Conservation (phyloP, 169 alveolate genomes). For the Cytauxzoon felis region DNA sequence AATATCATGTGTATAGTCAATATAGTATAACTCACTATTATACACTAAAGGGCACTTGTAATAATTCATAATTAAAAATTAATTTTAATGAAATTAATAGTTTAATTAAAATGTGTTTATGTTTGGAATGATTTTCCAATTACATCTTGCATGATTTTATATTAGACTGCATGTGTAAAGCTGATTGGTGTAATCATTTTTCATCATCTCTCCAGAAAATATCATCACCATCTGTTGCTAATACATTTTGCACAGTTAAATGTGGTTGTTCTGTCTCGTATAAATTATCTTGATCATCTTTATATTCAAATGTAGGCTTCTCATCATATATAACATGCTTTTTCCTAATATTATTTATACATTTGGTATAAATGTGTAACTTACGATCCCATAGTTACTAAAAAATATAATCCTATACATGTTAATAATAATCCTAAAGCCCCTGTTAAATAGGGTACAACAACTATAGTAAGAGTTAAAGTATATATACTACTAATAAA, state of each 20-base stretch:
- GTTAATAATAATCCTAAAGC: slow-evolving; percentile 38
- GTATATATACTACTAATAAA: neutral
- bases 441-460: slow-evolving; percentile 38
- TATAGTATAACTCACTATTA: too few species aligned
- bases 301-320: slow-evolving; percentile 10
- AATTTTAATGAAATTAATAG: too few species aligned
- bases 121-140: too few species aligned
- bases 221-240: slow-evolving; percentile 63
- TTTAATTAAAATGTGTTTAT: too few species aligned
- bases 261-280: slow-evolving; percentile 39
- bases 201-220: slow-evolving; percentile 58
- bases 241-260: slow-evolving; percentile 44
- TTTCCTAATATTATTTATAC: neutral
- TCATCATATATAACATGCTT: neutral
- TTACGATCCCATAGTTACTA: slow-evolving; percentile 44
- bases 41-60: too few species aligned
- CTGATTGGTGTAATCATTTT: too few species aligned
- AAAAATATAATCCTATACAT: slow-evolving; percentile 41
- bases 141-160: too few species aligned
- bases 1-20: too few species aligned
- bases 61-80: too few species aligned
- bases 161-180: too few species aligned
- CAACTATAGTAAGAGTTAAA: slow-evolving; percentile 17
- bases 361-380: neutral
- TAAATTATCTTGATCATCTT: neutral